These are phyloP conservation scores for Aspergillus texensis DNA, from an alignment of 2,329 filamentous ascomycete genomes.

Conservation along the genomic window DNA sequence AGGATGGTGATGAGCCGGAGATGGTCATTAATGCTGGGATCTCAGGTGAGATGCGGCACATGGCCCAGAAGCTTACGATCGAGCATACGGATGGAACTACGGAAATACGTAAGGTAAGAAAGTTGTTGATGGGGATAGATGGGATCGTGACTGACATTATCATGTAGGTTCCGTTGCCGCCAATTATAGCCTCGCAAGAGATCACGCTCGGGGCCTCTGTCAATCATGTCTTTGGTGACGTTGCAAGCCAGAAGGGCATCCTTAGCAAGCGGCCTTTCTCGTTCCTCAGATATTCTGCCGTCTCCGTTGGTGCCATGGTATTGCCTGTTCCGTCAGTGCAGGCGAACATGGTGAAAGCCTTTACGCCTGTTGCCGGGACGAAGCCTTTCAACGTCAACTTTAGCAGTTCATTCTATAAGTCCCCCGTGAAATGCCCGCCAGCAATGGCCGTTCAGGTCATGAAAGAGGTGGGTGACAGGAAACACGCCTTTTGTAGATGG, in stretches of 20 bases:
- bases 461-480: slow-evolving; percentile 34
- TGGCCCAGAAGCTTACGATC: slow-evolving; percentile 26
- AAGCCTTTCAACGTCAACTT: slow-evolving; percentile 37
- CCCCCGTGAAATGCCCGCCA: slow-evolving; percentile 32
- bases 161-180: slow-evolving; percentile 34
- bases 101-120: slow-evolving; percentile 30
- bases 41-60: slow-evolving; percentile 31
- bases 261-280: slow-evolving; percentile 33
- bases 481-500: slow-evolving; percentile 38
- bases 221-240: slow-evolving; percentile 31
- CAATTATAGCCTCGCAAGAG: slow-evolving; percentile 28
- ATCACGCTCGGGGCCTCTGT: slow-evolving; percentile 38
- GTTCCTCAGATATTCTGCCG: slow-evolving; percentile 34
- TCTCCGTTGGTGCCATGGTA: slow-evolving; percentile 31
- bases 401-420: slow-evolving; percentile 32
- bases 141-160: slow-evolving; percentile 8
- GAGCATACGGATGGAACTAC: slow-evolving; percentile 29
- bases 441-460: slow-evolving; percentile 34
- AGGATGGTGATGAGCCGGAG: slow-evolving; percentile 21
- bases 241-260: slow-evolving; percentile 31
- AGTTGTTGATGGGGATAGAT: background rate
- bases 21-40: slow-evolving; percentile 38
- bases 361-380: slow-evolving; percentile 35
- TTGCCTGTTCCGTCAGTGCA: slow-evolving; percentile 36
- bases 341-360: slow-evolving; percentile 31